These are phyloP conservation scores for Ganoderma lucidum DNA, from an alignment of 1,284 basidiomycete species.

Conservation along the genomic window DNA sequence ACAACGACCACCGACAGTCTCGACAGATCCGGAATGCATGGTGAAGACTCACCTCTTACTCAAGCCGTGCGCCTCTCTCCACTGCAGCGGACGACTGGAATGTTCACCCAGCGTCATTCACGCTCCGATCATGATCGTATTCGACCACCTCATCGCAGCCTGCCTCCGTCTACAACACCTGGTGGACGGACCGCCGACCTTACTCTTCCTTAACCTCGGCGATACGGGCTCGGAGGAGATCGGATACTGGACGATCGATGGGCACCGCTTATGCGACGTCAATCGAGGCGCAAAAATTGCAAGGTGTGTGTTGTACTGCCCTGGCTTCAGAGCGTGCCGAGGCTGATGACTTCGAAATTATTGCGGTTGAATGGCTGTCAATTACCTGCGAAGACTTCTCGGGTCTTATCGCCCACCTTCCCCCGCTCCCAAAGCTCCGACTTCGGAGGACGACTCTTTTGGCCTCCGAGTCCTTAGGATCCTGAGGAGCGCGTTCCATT, in stretches of 20 bases:
- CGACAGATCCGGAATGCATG: background rate
- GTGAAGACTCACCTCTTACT: too few species aligned
- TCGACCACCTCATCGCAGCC: background rate
- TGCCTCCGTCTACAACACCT: background rate
- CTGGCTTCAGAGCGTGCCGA: background rate
- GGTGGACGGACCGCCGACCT: background rate
- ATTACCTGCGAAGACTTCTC: background rate
- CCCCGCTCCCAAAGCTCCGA: background rate
- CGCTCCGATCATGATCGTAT: conserved; percentile 2
- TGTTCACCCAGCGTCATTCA: background rate
- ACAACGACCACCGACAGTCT: background rate
- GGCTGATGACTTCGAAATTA: background rate
- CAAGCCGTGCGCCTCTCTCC: background rate
- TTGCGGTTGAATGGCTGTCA: background rate
- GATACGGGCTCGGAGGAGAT: background rate
- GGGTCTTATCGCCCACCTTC: background rate
- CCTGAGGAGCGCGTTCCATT: background rate
- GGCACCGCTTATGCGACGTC: background rate
- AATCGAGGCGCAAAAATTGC: background rate
- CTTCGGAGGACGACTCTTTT: background rate
- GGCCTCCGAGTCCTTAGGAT: background rate
- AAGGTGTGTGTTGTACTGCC: background rate
- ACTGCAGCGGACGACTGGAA: background rate
- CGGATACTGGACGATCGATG: background rate
- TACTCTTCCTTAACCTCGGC: background rate